Evolutionary conservation across 345 rosid genomes (phyloP).

Genomic region (Melaleuca quinquenervia): DNA sequence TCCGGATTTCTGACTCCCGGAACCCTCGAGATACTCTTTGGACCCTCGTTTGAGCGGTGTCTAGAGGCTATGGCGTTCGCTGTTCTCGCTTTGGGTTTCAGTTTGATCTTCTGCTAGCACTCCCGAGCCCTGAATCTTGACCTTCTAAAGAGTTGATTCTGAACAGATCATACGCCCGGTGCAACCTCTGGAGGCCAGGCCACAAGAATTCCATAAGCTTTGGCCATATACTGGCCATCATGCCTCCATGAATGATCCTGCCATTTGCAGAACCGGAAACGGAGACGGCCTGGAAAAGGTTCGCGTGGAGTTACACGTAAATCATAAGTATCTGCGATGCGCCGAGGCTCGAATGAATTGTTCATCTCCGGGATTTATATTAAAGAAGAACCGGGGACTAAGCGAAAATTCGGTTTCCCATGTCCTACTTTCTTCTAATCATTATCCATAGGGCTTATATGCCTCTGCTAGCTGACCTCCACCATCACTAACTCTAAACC

Average conservation of each 20-base stretch:
- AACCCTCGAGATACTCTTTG: neutral
- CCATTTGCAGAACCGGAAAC: neutral
- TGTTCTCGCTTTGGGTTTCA: neutral
- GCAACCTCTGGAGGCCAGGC: neutral
- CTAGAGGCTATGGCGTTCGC: neutral
- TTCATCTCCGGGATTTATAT: neutral
- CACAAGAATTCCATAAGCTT: neutral
- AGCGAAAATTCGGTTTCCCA: neutral
- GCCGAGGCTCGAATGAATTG: neutral
- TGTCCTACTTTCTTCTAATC: neutral
- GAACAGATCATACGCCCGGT: neutral
- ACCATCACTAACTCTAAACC: neutral
- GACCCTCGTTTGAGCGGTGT: neutral
- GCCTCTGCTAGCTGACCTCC: neutral
- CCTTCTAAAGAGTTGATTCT: neutral
- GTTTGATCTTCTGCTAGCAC: neutral
- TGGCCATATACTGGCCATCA: neutral
- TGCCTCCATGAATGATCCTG: neutral
- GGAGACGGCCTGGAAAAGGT: neutral
- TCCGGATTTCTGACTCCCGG: neutral
- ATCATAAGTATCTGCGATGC: neutral
- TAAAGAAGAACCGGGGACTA: neutral
- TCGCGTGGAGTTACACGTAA: too few species aligned
- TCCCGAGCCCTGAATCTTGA: too few species aligned
- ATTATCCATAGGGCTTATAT: neutral